Evolutionary conservation across 2,329 filamentous ascomycete species (phyloP).

Genomic region (Ceratocystis colombiana): DNA sequence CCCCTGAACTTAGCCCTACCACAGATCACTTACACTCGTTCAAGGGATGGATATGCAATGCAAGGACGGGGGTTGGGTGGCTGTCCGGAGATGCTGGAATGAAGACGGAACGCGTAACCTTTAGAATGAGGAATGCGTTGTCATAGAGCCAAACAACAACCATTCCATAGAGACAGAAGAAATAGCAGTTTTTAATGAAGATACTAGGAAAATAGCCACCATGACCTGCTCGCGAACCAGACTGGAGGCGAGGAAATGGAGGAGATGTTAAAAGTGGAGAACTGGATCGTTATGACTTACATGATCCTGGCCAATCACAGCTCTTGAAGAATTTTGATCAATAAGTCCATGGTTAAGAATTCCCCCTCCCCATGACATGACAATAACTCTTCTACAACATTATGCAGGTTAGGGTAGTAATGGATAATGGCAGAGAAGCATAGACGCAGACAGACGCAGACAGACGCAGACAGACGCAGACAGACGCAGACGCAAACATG

Average conservation of each 20-base stretch:
- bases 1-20: neutral
- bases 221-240: neutral
- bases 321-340: neutral
- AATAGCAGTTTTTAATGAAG: neutral
- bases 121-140: slow-evolving; percentile 17
- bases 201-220: neutral
- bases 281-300: neutral
- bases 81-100: slow-evolving; percentile 8
- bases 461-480: neutral
- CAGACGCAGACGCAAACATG: no score
- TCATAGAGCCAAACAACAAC: neutral
- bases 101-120: neutral
- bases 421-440: neutral
- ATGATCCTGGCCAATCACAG: slow-evolving; percentile 1
- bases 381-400: no score
- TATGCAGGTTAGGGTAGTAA: no score
- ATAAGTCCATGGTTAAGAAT: neutral
- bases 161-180: slow-evolving; percentile 12
- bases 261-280: slow-evolving; percentile 2
- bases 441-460: neutral
- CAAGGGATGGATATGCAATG: neutral
- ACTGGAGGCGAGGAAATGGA: neutral
- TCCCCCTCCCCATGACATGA: no score
- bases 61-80: neutral
- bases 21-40: neutral